These are phyloP conservation scores for Cairneyella variabilis DNA, from an alignment of 495 filamentous ascomycete genomes.

Conservation along the genomic window DNA sequence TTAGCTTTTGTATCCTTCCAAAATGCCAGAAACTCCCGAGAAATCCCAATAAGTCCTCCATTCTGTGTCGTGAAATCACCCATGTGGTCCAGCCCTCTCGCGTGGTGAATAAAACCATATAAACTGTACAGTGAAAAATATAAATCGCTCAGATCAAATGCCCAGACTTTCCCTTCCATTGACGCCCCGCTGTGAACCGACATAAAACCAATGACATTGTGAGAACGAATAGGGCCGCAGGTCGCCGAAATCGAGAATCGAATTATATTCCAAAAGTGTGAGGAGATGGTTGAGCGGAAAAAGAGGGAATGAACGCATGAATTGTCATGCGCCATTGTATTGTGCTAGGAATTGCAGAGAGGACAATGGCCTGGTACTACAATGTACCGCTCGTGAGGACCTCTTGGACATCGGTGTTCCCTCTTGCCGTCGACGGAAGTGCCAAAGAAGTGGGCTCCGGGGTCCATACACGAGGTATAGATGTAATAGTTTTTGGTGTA, in stretches of 20 bases:
- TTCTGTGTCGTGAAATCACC: not conserved
- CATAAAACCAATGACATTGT: not conserved
- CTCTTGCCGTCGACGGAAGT: conserved; percentile 61
- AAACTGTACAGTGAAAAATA: conserved; percentile 7
- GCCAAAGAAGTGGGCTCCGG: conserved; percentile 62
- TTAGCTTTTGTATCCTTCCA: too few species aligned
- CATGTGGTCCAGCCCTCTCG: conserved; percentile 10
- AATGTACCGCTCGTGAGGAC: conserved; percentile 75
- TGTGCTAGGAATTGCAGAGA: conserved; percentile 45
- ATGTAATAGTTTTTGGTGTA: conserved; percentile 75
- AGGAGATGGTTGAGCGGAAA: too few species aligned
- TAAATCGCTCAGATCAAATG: not conserved
- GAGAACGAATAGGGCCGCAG: not conserved
- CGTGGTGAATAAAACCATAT: not conserved
- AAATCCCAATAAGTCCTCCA: not conserved
- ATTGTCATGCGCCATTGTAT: too few species aligned
- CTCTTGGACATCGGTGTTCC: conserved; percentile 54
- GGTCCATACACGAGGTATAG: conserved; percentile 66
- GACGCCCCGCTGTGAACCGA: conserved; percentile 11
- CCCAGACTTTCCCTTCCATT: conserved; percentile 1
- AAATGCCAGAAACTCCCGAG: not conserved
- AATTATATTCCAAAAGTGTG: not conserved
- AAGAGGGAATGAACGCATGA: too few species aligned
- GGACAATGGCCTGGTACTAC: conserved; percentile 63
- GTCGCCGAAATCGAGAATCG: not conserved